Conservation (phyloP, 1,139 yeast genomes). For the Scheffersomyces illinoinensis region DNA sequence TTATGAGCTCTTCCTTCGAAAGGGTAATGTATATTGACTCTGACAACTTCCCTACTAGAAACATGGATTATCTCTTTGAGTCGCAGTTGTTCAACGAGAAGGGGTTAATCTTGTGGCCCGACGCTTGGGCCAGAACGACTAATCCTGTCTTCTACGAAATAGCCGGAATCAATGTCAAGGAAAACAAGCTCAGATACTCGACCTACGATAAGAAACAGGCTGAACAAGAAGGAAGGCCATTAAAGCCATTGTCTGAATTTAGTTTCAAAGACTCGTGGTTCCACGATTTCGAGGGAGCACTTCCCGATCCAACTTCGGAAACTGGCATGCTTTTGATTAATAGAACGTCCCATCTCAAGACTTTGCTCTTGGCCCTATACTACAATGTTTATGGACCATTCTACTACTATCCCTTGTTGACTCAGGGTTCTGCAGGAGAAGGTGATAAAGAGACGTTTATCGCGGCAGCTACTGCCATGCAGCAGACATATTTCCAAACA, state of each 20-base stretch:
- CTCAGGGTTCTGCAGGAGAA: conserved; percentile 72
- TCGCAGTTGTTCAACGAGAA: conserved; percentile 39
- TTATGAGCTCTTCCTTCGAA: conserved; percentile 59
- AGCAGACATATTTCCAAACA: conserved; percentile 55
- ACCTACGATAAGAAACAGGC: conserved; percentile 31
- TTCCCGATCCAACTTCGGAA: conserved; percentile 66
- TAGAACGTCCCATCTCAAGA: conserved; percentile 50
- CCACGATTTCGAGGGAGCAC: conserved; percentile 58
- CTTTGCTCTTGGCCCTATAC: conserved; percentile 54
- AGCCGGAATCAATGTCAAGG: conserved; percentile 39
- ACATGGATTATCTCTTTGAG: conserved; percentile 53
- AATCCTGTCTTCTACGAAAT: conserved; percentile 49
- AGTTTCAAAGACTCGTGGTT: conserved; percentile 37
- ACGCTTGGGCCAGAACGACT: conserved; percentile 52
- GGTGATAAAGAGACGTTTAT: conserved; percentile 72
- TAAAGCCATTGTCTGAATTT: conserved; percentile 31
- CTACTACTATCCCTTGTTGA: conserved; percentile 57
- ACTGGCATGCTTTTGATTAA: conserved; percentile 63
- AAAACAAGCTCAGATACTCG: conserved; percentile 37
- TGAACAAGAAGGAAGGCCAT: conserved; percentile 15
- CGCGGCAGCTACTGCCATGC: conserved; percentile 58
- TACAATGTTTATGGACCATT: conserved; percentile 63
- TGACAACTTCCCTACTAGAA: conserved; percentile 61
- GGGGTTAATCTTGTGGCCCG: conserved; percentile 53
- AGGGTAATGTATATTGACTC: conserved; percentile 64